phyloP scores from a whole-genome alignment of 1,139 yeast genomes.

The Lodderomyces beijingensis region DNA sequence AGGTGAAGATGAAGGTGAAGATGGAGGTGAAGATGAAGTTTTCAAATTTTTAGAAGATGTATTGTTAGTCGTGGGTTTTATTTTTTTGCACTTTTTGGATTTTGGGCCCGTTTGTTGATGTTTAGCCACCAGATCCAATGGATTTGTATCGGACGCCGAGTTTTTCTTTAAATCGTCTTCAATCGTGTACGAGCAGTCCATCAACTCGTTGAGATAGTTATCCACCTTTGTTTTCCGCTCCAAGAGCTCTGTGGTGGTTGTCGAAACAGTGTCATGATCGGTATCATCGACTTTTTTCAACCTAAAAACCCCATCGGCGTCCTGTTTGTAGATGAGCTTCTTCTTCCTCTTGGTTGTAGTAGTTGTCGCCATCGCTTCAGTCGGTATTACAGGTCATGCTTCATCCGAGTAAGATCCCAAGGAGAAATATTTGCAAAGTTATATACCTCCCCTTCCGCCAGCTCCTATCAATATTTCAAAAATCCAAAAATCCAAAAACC shows the following conservation, averaged over 20 bases:
- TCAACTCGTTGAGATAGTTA: slow-evolving; percentile 27
- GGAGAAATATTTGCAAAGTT: too few species aligned
- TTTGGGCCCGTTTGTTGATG: slow-evolving; percentile 1
- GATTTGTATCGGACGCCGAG: neutral
- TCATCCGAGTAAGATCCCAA: too few species aligned
- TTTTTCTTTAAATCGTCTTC: slow-evolving; percentile 8
- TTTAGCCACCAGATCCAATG: too few species aligned
- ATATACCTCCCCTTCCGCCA: too few species aligned
- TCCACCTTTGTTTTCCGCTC: slow-evolving; percentile 20
- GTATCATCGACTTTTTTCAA: slow-evolving; percentile 26
- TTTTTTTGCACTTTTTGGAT: slow-evolving; percentile 5
- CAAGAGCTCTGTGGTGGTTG: slow-evolving; percentile 6
- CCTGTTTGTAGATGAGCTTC: slow-evolving; percentile 37
- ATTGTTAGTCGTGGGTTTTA: slow-evolving; percentile 7
- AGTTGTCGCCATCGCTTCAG: slow-evolving; percentile 15
- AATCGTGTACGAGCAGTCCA: slow-evolving; percentile 24
- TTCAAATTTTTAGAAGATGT: slow-evolving; percentile 8
- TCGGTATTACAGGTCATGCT: too few species aligned
- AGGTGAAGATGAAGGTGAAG: too few species aligned
- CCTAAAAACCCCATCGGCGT: slow-evolving; percentile 42
- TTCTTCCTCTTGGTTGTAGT: slow-evolving; percentile 19
- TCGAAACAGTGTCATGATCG: slow-evolving; percentile 7
- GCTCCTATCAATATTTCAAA: too few species aligned
- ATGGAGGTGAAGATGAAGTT: slow-evolving; percentile 4
- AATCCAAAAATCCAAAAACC: too few species aligned